A percentile compares a stretch with the other conserved stretches of the same genome.
These are phyloP conservation scores for Diplodia scrobiculata DNA, from an alignment of 2,329 filamentous ascomycete species.

Conservation along the genomic window DNA sequence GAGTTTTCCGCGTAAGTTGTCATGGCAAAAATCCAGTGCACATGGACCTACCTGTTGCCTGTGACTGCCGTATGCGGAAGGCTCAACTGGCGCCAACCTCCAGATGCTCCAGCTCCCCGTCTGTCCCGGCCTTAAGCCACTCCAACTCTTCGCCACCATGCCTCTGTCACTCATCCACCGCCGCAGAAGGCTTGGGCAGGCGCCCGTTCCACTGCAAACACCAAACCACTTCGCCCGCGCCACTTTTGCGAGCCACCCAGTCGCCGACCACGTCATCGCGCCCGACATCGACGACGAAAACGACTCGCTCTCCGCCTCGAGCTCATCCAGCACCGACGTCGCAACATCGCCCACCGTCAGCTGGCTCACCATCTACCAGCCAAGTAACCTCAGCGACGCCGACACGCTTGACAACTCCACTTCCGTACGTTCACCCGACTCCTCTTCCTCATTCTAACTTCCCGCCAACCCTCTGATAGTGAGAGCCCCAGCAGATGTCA, in stretches of 20 bases:
- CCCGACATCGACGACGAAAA: neutral
- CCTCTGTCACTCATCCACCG: neutral
- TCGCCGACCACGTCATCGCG: neutral
- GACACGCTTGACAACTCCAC: neutral
- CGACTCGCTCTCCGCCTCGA: neutral
- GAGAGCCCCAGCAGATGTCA: neutral
- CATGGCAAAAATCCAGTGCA: too few relatives aligned
- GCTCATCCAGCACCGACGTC: neutral
- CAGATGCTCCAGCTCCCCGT: neutral
- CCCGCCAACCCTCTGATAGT: neutral
- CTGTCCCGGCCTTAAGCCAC: neutral
- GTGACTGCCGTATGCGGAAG: neutral
- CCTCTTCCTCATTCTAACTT: neutral
- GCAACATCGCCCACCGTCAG: neutral
- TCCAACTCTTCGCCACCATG: neutral
- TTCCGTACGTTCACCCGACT: neutral
- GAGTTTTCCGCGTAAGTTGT: too few relatives aligned
- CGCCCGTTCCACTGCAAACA: neutral
- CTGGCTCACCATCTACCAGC: neutral
- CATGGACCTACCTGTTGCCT: neutral
- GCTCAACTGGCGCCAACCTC: neutral
- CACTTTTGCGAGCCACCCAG: neutral
- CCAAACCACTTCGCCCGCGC: neutral
- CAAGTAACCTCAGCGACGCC: neutral
- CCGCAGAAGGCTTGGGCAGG: neutral